Base-by-base conservation (phyloP, 2,329 filamentous ascomycete species). In the Beauveria varroae region DNA sequence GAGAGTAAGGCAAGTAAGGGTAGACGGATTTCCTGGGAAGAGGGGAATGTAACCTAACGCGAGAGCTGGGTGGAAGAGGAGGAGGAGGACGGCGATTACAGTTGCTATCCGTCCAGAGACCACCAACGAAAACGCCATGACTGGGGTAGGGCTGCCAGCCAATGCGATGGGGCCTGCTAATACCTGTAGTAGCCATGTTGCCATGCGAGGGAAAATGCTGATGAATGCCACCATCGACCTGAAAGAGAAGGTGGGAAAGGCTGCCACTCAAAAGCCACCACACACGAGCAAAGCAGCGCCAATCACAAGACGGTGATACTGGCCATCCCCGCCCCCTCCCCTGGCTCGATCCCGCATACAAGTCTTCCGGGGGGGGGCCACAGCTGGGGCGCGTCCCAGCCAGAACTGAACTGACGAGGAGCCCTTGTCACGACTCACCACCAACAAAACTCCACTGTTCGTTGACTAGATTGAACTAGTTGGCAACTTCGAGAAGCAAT, bases 201-300 rank as follows among this genome's bases (percentile, higher is more conserved):
- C 26, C 65, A 67, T 68, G 67, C 66, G 67, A 65, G 69, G 68
- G 67, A 59, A 67, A 12, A 34, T 34, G 30, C 30, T 34, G 30
- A 34, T 34, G 30, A 34, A 72, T 72, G 68, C 70, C 67, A 73
- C 71, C 67, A 67, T 67, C 63, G 64, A 64, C 71, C 72, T 66
- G 65, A 73, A 73, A 65, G 61, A 74, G 72, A 74, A 74, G 72
- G 72, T 74, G 69, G 66, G 30, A 69, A 68, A 68, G 65, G 62
- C 59, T 12, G 30, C 28, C 28, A 9, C 30, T 34, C 30, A 37
- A 64, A 65, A 69, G 67, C 67, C 70, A 71, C 70, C 69, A 68
- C 65, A 65, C 65, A 65, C 65, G 63, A 65, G 56, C 60, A 64
- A 51, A 34, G 16, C 62, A 64, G 64, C 69, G 65, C 72, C 72